Evolutionary conservation across 371 early-diverging fungal species (phyloP).

Genomic region (Mortierella sp.): DNA sequence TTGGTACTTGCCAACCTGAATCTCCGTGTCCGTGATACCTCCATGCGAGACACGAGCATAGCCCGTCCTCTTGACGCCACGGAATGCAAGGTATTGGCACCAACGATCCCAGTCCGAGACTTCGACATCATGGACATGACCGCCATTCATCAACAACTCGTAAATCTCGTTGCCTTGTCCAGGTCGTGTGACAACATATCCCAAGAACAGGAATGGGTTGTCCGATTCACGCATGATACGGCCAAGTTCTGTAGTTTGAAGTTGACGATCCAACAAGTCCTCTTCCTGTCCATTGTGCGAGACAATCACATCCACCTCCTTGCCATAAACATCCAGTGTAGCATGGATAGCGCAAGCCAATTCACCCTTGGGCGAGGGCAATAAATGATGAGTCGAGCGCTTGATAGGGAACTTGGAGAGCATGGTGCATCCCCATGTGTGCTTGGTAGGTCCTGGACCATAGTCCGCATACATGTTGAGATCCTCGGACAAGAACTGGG

Average conservation of each 20-base stretch:
- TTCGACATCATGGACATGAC: slow-evolving; percentile 81
- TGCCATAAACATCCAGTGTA: slow-evolving; percentile 83
- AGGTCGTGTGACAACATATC: slow-evolving; percentile 87
- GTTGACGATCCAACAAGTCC: slow-evolving; percentile 76
- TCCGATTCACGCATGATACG: slow-evolving; percentile 77
- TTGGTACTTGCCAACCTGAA: slow-evolving; percentile 85
- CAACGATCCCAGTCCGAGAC: slow-evolving; percentile 82
- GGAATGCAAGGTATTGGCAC: slow-evolving; percentile 87
- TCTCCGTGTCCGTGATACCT: slow-evolving; percentile 87
- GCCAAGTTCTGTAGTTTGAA: slow-evolving; percentile 84
- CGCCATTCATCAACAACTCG: slow-evolving; percentile 71
- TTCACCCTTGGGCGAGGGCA: slow-evolving; percentile 87
- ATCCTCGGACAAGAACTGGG: slow-evolving; percentile 82
- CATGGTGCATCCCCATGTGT: slow-evolving; percentile 90
- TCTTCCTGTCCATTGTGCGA: slow-evolving; percentile 90
- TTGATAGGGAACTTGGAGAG: slow-evolving; percentile 87
- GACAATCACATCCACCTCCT: slow-evolving; percentile 83
- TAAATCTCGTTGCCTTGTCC: slow-evolving; percentile 67
- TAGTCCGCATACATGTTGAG: slow-evolving; percentile 83
- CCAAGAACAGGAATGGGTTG: slow-evolving; percentile 84
- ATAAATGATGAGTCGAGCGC: slow-evolving; percentile 75
- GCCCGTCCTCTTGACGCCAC: slow-evolving; percentile 78
- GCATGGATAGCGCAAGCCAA: slow-evolving; percentile 89
- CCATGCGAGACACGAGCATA: slow-evolving; percentile 86
- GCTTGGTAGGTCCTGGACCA: slow-evolving; percentile 85